Percentiles rank a stretch among this genome's conserved stretches.
phyloP scores from a whole-genome alignment of 306 rosid species.

The Abrus precatorius region DNA sequence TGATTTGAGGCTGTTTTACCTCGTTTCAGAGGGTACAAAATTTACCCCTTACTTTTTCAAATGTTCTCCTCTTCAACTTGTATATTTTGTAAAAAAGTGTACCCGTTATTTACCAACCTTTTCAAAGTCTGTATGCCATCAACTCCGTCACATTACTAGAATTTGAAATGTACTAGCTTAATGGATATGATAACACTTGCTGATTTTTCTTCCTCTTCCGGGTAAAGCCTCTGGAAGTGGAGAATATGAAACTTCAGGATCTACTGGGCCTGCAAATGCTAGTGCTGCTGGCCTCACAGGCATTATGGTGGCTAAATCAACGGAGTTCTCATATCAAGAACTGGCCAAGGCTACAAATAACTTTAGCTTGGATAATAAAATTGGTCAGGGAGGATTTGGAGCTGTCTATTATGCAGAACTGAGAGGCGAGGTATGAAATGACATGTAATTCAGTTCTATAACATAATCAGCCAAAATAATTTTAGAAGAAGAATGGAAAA shows the following conservation, averaged over 20 bases:
- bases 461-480: not conserved
- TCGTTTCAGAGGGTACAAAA: not conserved
- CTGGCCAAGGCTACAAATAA: conserved; percentile 78
- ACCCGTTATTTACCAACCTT: not conserved
- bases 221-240: conserved; percentile 54
- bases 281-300: conserved; percentile 57
- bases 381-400: conserved; percentile 94
- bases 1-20: not conserved
- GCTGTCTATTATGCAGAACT: conserved; percentile 88
- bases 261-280: conserved; percentile 45
- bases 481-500: not conserved
- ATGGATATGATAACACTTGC: not conserved
- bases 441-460: conserved; percentile 6
- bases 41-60: not conserved
- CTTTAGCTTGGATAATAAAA: conserved; percentile 78
- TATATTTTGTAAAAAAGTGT: not conserved
- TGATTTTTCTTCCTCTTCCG: conserved; percentile 23
- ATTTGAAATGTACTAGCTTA: not conserved
- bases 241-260: conserved; percentile 60
- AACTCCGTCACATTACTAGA: not conserved
- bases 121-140: not conserved
- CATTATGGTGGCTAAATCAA: conserved; percentile 72
- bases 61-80: not conserved
- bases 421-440: conserved; percentile 81
- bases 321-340: conserved; percentile 83